Evolutionary conservation across 2,329 filamentous ascomycete genomes (phyloP), one percentile per base, ranked within the genome.

Genomic region (Balansia obtecta): DNA sequence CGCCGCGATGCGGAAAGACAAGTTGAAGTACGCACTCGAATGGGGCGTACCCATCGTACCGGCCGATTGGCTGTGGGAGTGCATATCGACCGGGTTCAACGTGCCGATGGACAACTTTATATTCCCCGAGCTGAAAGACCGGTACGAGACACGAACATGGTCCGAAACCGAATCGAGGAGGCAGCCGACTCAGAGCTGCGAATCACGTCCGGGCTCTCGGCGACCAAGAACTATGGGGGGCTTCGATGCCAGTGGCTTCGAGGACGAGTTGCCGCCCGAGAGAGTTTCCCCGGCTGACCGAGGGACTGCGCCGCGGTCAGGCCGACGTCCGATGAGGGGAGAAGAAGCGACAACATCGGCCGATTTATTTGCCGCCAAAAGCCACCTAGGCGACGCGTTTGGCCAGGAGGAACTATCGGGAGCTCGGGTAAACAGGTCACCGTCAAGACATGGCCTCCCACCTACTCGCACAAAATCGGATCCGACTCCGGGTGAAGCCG

Each of bases 1-100:
- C 12, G 64, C 66, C 40, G 70, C 71, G 1, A 73, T 88, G 67
- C 69, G 77, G 63, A 76, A 72, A 51, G 85, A 93, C 56, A 98
- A 98, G 67, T 71, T 93, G 16, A 80, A 84, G 43, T 83, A 88
- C 61, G 89, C 89, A 0, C 64, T 80, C 9, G 76, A 83, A 58
- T 87, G 86, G 74, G 76, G 76, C 4, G 84, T 97, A 11, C 87
- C 89, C 2, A 80, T 91, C n/a, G 86, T 97, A 11, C 77, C 77
- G 8, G 79, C 80, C 16, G 79, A 84, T 20, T 98, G 93, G 93
- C 72, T 98, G 2, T 93, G 86, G 83, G 77, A 83, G 48, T 93
- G 86, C 56, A 81, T 96, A 47, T 72, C 74, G 59, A 77, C 70
- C 0, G 78, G 78, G 5, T 69, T 58, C 54, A 66, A 69, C 3